A percentile compares a stretch with the other conserved stretches of the same genome.
Conservation (phyloP, 257 asterid species). For the Solanum ossicruentum region DNA sequence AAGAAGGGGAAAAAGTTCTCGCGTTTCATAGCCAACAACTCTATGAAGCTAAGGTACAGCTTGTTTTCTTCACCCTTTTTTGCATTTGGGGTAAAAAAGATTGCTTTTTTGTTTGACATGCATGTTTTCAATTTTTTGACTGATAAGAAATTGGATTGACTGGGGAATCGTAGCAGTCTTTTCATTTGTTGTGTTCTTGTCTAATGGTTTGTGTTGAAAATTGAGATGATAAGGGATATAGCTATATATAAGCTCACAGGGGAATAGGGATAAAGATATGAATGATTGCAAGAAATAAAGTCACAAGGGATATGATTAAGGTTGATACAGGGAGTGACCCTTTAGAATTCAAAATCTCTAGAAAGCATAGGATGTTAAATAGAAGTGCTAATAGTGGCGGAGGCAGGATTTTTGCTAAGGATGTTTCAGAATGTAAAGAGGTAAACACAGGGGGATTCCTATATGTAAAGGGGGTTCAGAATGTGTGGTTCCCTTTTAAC, state of each 20-base stretch:
- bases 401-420: not conserved
- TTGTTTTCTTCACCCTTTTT: not conserved
- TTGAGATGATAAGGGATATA: not conserved
- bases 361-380: not conserved
- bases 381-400: not conserved
- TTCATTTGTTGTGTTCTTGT: not conserved
- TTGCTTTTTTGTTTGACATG: not conserved
- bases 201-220: not conserved
- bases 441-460: not conserved
- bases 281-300: not conserved
- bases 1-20: constrained; percentile 55
- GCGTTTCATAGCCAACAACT: constrained; percentile 34
- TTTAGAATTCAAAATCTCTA: not conserved
- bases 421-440: not conserved
- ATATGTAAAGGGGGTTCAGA: too few relatives aligned
- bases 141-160: not conserved
- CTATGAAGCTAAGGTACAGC: constrained; percentile 62
- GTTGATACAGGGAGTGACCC: not conserved
- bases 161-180: not conserved
- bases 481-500: not conserved
- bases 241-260: not conserved
- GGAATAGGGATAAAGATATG: not conserved
- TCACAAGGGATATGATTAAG: not conserved
- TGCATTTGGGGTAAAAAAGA: not conserved
- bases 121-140: not conserved